Conservation (phyloP, 148 eudicot genomes). For the Oxyria digyna region DNA sequence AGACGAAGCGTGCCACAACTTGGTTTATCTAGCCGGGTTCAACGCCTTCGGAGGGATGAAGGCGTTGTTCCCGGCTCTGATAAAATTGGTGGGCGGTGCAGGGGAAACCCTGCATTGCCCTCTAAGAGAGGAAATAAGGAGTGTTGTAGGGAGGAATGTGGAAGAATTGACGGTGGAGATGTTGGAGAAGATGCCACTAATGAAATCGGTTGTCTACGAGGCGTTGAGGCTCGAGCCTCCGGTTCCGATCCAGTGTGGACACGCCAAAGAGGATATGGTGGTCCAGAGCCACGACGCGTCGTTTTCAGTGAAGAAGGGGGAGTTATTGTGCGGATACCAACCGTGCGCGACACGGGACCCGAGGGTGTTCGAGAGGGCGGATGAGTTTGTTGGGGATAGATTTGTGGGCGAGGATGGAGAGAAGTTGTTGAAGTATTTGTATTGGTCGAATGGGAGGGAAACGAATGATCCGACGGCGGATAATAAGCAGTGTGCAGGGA, state of each 20-base stretch:
- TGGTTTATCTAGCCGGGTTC: conserved; percentile 41
- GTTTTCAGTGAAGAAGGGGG: conserved; percentile 41
- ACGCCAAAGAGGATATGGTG: conserved; percentile 31
- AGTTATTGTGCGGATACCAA: conserved; percentile 45
- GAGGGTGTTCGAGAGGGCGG: conserved; percentile 29
- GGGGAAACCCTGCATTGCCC: conserved; percentile 38
- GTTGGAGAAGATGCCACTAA: conserved; percentile 32
- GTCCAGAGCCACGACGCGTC: conserved; percentile 36
- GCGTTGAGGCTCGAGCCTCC: conserved; percentile 47
- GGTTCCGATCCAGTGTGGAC: conserved; percentile 38
- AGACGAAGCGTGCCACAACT: conserved; percentile 62
- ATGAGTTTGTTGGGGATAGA: conserved; percentile 37
- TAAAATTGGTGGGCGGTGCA: conserved; percentile 45
- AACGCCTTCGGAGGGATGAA: conserved; percentile 54
- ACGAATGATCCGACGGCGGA: conserved; percentile 33
- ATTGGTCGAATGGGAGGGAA: conserved; percentile 53
- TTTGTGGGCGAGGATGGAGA: conserved; percentile 51
- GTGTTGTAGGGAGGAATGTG: conserved; percentile 16
- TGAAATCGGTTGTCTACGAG: conserved; percentile 46
- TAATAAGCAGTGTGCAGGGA: conserved; percentile 57
- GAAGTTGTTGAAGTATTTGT: conserved; percentile 32
- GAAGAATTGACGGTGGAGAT: conserved; percentile 27
- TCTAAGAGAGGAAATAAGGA: conserved; percentile 35
- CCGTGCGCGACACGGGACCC: conserved; percentile 43
- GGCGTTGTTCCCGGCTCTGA: conserved; percentile 23